Base-by-base conservation (phyloP, 768 basidiomycete genomes). In the Fomitopsis serialis region DNA sequence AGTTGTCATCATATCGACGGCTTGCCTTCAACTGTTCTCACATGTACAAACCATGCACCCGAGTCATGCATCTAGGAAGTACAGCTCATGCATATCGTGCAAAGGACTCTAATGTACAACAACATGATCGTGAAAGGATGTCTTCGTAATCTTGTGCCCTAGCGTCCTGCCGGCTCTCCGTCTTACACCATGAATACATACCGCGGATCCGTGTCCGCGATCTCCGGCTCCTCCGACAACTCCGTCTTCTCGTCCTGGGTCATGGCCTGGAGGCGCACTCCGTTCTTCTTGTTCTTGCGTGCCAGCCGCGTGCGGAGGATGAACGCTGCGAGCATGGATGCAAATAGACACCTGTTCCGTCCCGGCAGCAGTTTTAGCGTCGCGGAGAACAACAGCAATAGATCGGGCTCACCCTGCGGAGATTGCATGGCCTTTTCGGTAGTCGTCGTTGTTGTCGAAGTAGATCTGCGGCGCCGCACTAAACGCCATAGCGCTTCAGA, bases 381-480 rank as follows among this genome's bases (percentile, higher is more conserved):
- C n/a, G 53, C 19, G 24, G 15, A 22, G 45, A 42, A 35, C 23
- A 37, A 12, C 7, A 25, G 8, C 32, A 23, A 42, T 6, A 24
- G 17, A 15, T 2, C 10, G 9, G 40, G 46, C 62, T 17, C 55
- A 80, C 78, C 67, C 78, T 29, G 79, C 79, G n/a, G 78, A 70
- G 36, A 81, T 78, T 1, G 75, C 78, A 60, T 81, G 79, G 0
- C 77, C 81, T 58, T 78, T 79, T 17, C 78, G 73, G 63, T 68
- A 82, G 5, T 68, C 60, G 54, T 79, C 74, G 42, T 75, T 63
- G 0, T 77, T 68, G 57, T 82, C 80, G 49, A 80, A 80, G 56
- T 81, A 81, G 8, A 82, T 69, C 61, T 81, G 80, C 15, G 80
- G 80, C 1, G 78, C 76, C 0, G 79, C 79, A 40, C 80, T 79